Evolutionary conservation across 1,284 basidiomycete genomes (phyloP).

Genomic region (Leccinum variabile): DNA sequence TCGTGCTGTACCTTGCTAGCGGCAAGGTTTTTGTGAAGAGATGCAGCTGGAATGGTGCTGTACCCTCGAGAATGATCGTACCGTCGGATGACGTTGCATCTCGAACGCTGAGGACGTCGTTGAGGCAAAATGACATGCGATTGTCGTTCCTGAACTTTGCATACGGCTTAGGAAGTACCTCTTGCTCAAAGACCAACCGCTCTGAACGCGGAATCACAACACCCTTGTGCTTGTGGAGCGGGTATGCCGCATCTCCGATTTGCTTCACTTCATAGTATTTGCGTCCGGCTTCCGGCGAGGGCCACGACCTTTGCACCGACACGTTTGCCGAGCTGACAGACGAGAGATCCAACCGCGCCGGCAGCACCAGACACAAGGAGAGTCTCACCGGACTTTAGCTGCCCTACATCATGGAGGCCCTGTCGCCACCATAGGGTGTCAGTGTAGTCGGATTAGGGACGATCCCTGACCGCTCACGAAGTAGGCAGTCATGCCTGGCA

Average conservation of each 20-base stretch:
- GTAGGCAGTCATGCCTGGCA: constrained; percentile 78
- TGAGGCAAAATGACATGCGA: constrained; percentile 74
- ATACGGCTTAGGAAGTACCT: constrained; percentile 74
- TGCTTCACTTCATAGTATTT: constrained; percentile 89
- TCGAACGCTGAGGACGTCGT: constrained; percentile 60
- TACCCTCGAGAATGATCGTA: constrained; percentile 64
- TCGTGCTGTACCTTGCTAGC: constrained; percentile 63
- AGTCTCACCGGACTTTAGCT: constrained; percentile 79
- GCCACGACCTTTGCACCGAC: constrained; percentile 80
- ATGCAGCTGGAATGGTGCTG: constrained; percentile 84
- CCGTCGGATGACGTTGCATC: constrained; percentile 54
- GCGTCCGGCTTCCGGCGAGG: constrained; percentile 72
- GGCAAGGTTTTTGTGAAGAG: constrained; percentile 72
- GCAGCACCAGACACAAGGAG: constrained; percentile 88
- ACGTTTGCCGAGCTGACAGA: constrained; percentile 76
- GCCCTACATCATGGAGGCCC: constrained; percentile 81
- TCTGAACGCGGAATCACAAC: constrained; percentile 61
- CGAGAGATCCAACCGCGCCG: constrained; percentile 79
- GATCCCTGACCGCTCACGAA: constrained; percentile 50
- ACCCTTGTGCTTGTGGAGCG: constrained; percentile 61
- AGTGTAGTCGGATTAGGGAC: not conserved
- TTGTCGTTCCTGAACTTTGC: constrained; percentile 72
- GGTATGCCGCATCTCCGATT: constrained; percentile 87
- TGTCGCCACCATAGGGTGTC: constrained; percentile 30
- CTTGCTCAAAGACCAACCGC: constrained; percentile 78